Conservation (phyloP, 805 yeast species). For the Saccharomyces cerevisiae region DNA sequence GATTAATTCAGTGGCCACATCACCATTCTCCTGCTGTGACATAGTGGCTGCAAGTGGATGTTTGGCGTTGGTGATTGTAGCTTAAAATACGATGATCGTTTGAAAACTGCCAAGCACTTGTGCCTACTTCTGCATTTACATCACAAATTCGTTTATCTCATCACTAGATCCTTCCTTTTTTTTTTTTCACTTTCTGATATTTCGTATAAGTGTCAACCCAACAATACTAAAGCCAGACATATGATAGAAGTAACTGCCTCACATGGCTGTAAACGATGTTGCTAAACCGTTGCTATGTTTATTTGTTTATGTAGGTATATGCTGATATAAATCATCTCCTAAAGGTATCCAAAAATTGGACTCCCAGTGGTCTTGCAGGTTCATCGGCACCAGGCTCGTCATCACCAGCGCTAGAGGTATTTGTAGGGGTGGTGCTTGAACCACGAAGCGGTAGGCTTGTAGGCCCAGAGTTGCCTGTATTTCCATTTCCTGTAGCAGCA, state of each 20-base stretch:
- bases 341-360: constrained; percentile 54
- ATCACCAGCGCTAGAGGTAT: constrained; percentile 6
- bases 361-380: constrained; percentile 53
- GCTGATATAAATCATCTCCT: constrained; percentile 30
- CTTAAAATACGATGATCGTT: not conserved
- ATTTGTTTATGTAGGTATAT: not conserved
- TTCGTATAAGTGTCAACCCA: not conserved
- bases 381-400: constrained; percentile 43
- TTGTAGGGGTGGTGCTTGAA: constrained; percentile 3
- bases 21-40: not conserved
- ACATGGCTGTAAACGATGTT: not conserved
- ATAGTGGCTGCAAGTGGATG: not conserved
- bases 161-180: not conserved
- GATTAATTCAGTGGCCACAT: constrained; percentile 3
- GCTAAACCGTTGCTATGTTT: not conserved
- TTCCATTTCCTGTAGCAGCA: constrained; percentile 24
- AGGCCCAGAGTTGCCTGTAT: constrained; percentile 3
- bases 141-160: not conserved
- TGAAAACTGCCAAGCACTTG: not conserved
- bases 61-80: not conserved
- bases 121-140: not conserved
- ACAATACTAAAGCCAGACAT: not conserved
- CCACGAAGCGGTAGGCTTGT: not conserved
- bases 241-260: not conserved
- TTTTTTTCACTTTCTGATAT: not conserved